Conservation (phyloP, 2,329 filamentous ascomycete genomes). For the Passalora sequoiae region DNA sequence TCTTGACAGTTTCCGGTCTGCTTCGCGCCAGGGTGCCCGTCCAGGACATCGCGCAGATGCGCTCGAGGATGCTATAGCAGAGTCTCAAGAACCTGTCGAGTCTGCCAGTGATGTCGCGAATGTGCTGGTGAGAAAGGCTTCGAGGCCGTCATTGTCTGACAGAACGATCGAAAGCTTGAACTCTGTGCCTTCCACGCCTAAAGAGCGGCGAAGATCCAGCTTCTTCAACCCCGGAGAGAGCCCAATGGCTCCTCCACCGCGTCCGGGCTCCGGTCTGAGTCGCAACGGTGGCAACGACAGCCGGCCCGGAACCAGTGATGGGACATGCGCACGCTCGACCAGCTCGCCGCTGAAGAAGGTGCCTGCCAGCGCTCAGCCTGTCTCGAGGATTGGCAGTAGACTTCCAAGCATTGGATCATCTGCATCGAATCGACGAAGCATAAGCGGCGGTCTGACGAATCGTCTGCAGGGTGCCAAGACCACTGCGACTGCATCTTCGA, state of each 20-base stretch:
- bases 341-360: conserved; percentile 35
- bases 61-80: conserved; percentile 18
- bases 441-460: conserved; percentile 25
- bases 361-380: conserved; percentile 33
- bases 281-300: conserved; percentile 40
- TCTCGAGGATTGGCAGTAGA: conserved; percentile 21
- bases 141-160: conserved; percentile 64
- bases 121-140: conserved; percentile 33
- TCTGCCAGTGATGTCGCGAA: conserved; percentile 12
- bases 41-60: conserved; percentile 31
- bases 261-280: conserved; percentile 58
- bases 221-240: conserved; percentile 64
- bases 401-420: conserved; percentile 25
- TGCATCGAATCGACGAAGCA: conserved; percentile 22
- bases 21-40: conserved; percentile 39
- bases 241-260: conserved; percentile 56
- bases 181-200: conserved; percentile 70
- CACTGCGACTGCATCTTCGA: conserved; percentile 8
- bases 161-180: conserved; percentile 81
- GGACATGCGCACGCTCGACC: conserved; percentile 28
- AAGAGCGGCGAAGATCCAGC: conserved; percentile 61
- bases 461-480: conserved; percentile 22
- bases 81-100: conserved; percentile 18
- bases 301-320: conserved; percentile 46
- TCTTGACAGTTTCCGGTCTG: conserved; percentile 40